Conservation (phyloP, 352 stramenopile species). For the Lagenidium giganteum region DNA sequence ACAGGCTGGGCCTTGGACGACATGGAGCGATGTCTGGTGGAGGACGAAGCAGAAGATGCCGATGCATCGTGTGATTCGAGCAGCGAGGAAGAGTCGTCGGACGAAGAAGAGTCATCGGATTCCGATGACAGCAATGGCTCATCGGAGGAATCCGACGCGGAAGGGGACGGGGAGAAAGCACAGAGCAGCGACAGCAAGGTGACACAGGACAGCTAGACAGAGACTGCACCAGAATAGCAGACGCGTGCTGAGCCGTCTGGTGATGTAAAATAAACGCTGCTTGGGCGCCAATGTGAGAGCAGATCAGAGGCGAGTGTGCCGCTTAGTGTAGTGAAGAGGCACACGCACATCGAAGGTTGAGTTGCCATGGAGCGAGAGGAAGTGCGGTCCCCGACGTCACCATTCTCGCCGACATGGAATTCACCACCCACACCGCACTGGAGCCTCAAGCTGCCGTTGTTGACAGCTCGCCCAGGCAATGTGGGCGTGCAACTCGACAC, state of each 20-base stretch:
- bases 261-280: too few species aligned
- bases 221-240: too few species aligned
- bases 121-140: conserved; percentile 1
- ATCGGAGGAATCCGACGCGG: conserved; percentile 19
- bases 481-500: conserved; percentile 75
- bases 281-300: too few species aligned
- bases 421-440: background rate
- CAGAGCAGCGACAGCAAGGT: conserved; percentile 5
- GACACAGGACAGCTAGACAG: too few species aligned
- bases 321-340: too few species aligned
- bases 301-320: too few species aligned
- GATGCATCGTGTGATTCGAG: too few species aligned
- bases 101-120: conserved; percentile 18
- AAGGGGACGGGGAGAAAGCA: conserved; percentile 24
- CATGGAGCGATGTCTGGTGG: conserved; percentile 54
- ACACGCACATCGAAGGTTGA: too few species aligned
- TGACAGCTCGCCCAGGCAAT: conserved; percentile 59
- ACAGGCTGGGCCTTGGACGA: conserved; percentile 75
- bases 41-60: conserved; percentile 22
- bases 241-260: too few species aligned
- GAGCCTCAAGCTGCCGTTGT: conserved; percentile 31
- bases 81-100: conserved; percentile 18
- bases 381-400: too few species aligned
- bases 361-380: conserved; percentile 20
- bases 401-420: background rate